Evolutionary conservation across 495 filamentous ascomycete species (phyloP), one percentile per base, ranked within the genome.

Genomic region (Hyaloscypha hepaticicola): DNA sequence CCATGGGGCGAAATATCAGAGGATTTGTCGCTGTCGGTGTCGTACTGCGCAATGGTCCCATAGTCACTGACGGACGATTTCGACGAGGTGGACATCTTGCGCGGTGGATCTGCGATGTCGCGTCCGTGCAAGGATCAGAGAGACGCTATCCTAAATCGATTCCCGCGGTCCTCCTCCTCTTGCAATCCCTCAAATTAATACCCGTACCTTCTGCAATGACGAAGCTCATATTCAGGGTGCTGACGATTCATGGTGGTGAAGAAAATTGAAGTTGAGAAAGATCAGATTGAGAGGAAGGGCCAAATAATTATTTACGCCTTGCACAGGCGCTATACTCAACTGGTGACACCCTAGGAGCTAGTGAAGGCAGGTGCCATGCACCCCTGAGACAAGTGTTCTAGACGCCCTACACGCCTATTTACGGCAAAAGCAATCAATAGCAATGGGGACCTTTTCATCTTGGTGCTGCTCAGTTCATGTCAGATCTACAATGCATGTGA

Each of bases 1-100:
- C 67, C 67, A 60, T 69, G 67, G 9, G 58, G 56, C 11, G 63
- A 64, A 5, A 38, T 8, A 45, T 38, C 50, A 22, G 22, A 25
- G 11, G 61, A 64, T 14, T 28, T 31, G 28, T 27, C n/a, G 22
- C 61, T 64, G 24, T 64, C 52, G 26, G 61, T 58, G 41, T 64
- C 58, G 27, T n/a, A 66, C 55, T 61, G 55, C 14, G 33, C 41
- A 38, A 60, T 60, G 58, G 58, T 49, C n/a, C 61, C 61, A 19
- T 64, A 64, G 29, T 41, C 45, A 4, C 34, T 48, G 25, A 56
- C 34, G 25, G 31, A 38, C n/a, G 61, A 53, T 33, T 64, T 64
- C 7, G 61, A 53, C 55, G 61, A 51, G 45, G 58, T 26, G 19
- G 33, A 34, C 28, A 22, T 41, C 11, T 16, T 45, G 38, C 38